Conservation (phyloP, 2,329 filamentous ascomycete species). For the Neophaeococcomyces mojaviensis region DNA sequence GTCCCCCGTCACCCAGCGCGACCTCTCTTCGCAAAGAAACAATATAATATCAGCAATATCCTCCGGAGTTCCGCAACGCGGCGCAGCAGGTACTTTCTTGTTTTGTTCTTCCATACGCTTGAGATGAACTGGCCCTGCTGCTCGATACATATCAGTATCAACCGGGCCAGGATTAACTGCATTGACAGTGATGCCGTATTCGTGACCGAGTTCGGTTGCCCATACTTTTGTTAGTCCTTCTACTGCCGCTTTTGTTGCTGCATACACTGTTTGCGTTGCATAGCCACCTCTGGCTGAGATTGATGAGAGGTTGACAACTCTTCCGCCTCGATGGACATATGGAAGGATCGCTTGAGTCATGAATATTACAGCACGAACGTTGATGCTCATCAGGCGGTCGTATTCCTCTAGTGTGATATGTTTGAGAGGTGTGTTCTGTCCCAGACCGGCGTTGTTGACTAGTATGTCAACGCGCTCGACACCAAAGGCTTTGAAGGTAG, state of each 20-base stretch:
- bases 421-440: constrained; percentile 16
- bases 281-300: constrained; percentile 9
- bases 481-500: constrained; percentile 14
- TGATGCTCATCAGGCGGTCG: constrained; percentile 15
- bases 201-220: constrained; percentile 36
- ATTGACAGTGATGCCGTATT: constrained; percentile 37
- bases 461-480: constrained; percentile 17
- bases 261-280: constrained; percentile 28
- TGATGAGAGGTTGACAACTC: constrained; percentile 37
- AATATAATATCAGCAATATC: constrained; percentile 36
- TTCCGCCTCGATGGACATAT: constrained; percentile 13
- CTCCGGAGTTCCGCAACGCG: constrained; percentile 17
- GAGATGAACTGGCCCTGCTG: constrained; percentile 5
- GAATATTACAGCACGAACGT: constrained; percentile 21
- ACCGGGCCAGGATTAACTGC: constrained; percentile 37
- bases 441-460: constrained; percentile 26
- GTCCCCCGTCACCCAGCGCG: constrained; percentile 38
- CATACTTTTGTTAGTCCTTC: constrained; percentile 38
- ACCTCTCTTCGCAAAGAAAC: constrained; percentile 41
- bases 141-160: constrained; percentile 28
- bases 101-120: constrained; percentile 11
- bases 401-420: constrained; percentile 19
- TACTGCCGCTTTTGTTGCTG: constrained; percentile 42
- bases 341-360: constrained; percentile 17
- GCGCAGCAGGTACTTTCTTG: constrained; percentile 24